Conservation (phyloP, 2,329 filamentous ascomycete species). For the Fusarium torulosum region DNA sequence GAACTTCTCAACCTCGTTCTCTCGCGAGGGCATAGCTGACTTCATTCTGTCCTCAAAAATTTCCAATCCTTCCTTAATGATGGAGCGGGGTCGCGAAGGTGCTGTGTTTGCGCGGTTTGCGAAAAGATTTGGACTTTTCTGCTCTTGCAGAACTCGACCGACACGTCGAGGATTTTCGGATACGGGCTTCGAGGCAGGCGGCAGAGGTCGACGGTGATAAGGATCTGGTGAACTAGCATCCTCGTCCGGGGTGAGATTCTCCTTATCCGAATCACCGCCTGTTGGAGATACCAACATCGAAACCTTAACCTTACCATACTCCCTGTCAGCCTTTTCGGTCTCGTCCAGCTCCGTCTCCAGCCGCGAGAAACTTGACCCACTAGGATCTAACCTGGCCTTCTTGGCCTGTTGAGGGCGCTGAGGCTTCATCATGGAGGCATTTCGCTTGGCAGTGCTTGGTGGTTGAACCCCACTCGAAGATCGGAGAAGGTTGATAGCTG, state of each 20-base stretch:
- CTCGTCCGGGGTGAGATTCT: conserved; percentile 81
- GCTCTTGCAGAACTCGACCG: conserved; percentile 58
- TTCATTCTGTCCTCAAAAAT: conserved; percentile 67
- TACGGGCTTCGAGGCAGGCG: conserved; percentile 47
- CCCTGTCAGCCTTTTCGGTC: conserved; percentile 45
- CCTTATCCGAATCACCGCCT: conserved; percentile 84
- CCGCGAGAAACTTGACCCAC: conserved; percentile 72
- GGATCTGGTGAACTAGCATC: conserved; percentile 56
- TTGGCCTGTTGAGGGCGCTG: conserved; percentile 61
- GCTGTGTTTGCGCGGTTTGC: conserved; percentile 58
- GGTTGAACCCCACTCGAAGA: conserved; percentile 71
- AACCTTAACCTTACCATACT: conserved; percentile 55
- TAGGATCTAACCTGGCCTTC: conserved; percentile 71
- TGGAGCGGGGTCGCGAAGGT: conserved; percentile 52
- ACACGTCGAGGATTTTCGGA: conserved; percentile 56
- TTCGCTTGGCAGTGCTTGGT: conserved; percentile 74
- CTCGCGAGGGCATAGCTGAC: conserved; percentile 39
- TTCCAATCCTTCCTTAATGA: conserved; percentile 54
- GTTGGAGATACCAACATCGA: conserved; percentile 55
- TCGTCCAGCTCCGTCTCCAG: conserved; percentile 62
- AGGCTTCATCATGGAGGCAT: conserved; percentile 60
- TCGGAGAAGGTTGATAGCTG: conserved; percentile 83
- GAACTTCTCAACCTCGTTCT: conserved; percentile 77
- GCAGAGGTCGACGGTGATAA: conserved; percentile 54
- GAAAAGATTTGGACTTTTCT: conserved; percentile 52